Evolutionary conservation across 345 rosid species (phyloP), one percentile per base, ranked within the genome.

Genomic region (Cardiospermum halicacabum): DNA sequence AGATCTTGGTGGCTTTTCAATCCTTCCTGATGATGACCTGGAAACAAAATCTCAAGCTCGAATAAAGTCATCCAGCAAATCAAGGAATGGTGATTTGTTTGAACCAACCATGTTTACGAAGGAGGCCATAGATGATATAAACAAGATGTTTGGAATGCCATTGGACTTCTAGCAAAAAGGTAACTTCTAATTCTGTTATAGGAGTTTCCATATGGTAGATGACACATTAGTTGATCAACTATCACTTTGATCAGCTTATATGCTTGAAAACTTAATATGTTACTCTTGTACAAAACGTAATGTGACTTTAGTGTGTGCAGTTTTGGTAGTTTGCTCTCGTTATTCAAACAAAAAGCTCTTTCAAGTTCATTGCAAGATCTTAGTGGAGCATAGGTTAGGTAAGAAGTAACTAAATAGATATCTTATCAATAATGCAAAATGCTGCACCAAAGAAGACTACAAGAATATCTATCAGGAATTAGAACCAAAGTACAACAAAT

Each of bases 91-190:
- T 5, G 96, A 82, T 68, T 77, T 90, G 65, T 86, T 80, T 68
- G 89, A 90, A 80, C 91, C 96, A 69, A 92, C 98, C 2, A 8
- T 82, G 43, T 86, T 83, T 72, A 89, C 95, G 19, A 89, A 89
- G 81, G 89, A 82, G 66, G 97, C 97, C 67, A 74, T 85, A 85
- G 89, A 93, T 79, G 97, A 88, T 54, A 90, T 90, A 60, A 86
- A 85, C 66, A 85, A 86, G 77, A 67, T 90, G 89, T 93, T 88
- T 26, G 84, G 87, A 55, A 86, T 81, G 91, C 96, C 93, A 39
- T 13, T 90, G 83, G 92, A 86, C 45, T 81, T 86, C 66, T 84
- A 82, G 80, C 75, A 53, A 63, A 57, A 66, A 4, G 53, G 70
- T 58, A 48, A 3, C 26, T 58, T 4, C 26, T 42, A 7, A 6